These are phyloP conservation scores for Aquanectria penicillioides DNA, from an alignment of 2,329 filamentous ascomycete species.

Conservation along the genomic window DNA sequence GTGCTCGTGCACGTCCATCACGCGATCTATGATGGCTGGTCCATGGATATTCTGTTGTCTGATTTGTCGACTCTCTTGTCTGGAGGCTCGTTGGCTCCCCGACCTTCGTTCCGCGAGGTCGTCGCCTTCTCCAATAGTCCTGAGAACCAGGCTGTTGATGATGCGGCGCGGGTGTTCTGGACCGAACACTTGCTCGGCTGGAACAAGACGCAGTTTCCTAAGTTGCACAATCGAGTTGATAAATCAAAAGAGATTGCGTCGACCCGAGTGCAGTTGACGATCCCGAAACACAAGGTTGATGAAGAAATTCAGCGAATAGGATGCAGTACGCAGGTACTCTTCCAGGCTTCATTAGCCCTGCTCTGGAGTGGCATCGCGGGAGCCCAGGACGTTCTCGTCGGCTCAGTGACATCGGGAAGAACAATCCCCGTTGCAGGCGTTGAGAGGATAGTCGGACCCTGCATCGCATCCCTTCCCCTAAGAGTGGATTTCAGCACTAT, in stretches of 20 bases:
- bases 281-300: slow-evolving; percentile 38
- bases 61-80: slow-evolving; percentile 69
- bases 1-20: slow-evolving; percentile 76
- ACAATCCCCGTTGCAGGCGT: slow-evolving; percentile 76
- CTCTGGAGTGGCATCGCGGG: slow-evolving; percentile 74
- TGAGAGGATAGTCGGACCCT: slow-evolving; percentile 82
- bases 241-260: slow-evolving; percentile 25
- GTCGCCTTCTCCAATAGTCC: slow-evolving; percentile 56
- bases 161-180: slow-evolving; percentile 73
- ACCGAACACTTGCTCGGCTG: slow-evolving; percentile 69
- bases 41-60: slow-evolving; percentile 76
- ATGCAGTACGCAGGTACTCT: slow-evolving; percentile 75
- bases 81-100: slow-evolving; percentile 39
- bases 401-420: slow-evolving; percentile 84
- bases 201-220: slow-evolving; percentile 65
- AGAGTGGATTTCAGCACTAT: slow-evolving; percentile 68
- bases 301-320: slow-evolving; percentile 51
- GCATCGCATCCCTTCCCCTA: slow-evolving; percentile 79
- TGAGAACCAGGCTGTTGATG: slow-evolving; percentile 40
- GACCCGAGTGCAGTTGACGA: slow-evolving; percentile 21
- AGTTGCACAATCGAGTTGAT: slow-evolving; percentile 47
- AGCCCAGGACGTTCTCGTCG: slow-evolving; percentile 74
- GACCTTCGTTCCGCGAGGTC: slow-evolving; percentile 72
- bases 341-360: slow-evolving; percentile 77
- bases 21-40: slow-evolving; percentile 94